Conservation (phyloP, 441 rosid genomes). For the Pelargonium citronellum region DNA sequence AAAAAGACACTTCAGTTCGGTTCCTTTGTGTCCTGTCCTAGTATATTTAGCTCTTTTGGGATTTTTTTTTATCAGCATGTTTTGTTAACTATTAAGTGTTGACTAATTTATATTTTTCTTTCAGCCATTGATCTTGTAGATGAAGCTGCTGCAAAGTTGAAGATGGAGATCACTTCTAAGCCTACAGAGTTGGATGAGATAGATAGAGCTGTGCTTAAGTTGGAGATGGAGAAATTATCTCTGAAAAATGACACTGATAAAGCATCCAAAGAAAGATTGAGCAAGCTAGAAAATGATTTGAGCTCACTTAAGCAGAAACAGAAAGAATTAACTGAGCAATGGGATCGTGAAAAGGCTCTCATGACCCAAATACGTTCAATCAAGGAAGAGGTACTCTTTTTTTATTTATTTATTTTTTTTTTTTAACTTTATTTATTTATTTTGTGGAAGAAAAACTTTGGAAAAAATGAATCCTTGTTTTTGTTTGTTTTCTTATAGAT, state of each 20-base stretch:
- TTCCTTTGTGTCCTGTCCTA: neutral
- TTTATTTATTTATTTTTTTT: neutral
- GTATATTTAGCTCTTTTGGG: neutral
- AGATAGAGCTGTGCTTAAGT: constrained; percentile 89
- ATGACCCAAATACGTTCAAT: constrained; percentile 85
- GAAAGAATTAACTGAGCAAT: constrained; percentile 72
- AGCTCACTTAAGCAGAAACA: constrained; percentile 63
- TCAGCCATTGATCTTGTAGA: constrained; percentile 96
- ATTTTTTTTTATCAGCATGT: neutral
- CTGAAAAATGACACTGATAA: constrained; percentile 77
- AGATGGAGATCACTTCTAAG: constrained; percentile 98
- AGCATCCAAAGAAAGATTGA: constrained; percentile 82
- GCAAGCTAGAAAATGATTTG: constrained; percentile 70
- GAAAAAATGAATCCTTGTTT: neutral
- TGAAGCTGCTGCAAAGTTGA: constrained; percentile 98
- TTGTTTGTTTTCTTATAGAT: constrained; percentile 41
- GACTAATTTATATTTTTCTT: constrained; percentile 26
- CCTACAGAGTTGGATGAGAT: constrained; percentile 97
- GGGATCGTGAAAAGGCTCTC: constrained; percentile 95
- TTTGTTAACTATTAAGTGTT: neutral
- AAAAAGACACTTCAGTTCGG: neutral
- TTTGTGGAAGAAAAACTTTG: neutral
- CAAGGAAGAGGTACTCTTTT: constrained; percentile 68
- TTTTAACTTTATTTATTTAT: neutral
- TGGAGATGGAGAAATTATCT: constrained; percentile 82